Base-by-base conservation (phyloP, 495 filamentous ascomycete genomes). In the Cladorrhinum samala region DNA sequence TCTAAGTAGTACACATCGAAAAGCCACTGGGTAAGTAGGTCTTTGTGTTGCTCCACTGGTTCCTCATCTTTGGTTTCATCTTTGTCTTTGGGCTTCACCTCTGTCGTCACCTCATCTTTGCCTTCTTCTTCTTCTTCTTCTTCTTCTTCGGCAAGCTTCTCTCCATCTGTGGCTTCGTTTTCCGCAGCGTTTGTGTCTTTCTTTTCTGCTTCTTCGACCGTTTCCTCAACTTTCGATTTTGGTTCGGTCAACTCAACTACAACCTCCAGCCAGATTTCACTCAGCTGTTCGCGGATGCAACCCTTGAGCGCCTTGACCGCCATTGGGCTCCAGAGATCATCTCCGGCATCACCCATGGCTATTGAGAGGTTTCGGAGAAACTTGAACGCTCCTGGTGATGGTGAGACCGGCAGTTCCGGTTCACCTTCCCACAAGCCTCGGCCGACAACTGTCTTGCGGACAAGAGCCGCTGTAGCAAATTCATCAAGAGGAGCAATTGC, bases 301-400 rank as follows among this genome's bases (percentile, higher is more conserved):
- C 54, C 52, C 69, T 92, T 94, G 41, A 97, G 59, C 2, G 73
- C 71, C 8, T 60, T 57, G 0, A 90, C 79, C 0, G 87, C 87
- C 2, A 75, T 78, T 2, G 82, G 78, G 51, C 84, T 91, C 93
- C 93, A 98, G 8, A 97, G 65, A 60, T 97, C 93, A 27, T 72
- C 69, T 1, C 93, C 93, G 9, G 73, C 72, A 11, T 73, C 69
- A 33, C 77, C 77, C 90, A 98, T 94, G 1, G 76, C 70, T 36
- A 69, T 66, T 8, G 79, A 72, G 20, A 96, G 60, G 27, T 75
- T 78, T 24, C 83, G 80, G 39, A 96, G 63, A 49, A 92, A 86
- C 54, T 78, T 79, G 66, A 96, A 94, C 2, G 83, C 78, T 23
- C 77, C 75, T 0, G 88, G 83, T 1, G 90, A 91, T 0, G 91